Conservation (phyloP, 2,329 filamentous ascomycete species). For the Pseudogymnoascus sp. region DNA sequence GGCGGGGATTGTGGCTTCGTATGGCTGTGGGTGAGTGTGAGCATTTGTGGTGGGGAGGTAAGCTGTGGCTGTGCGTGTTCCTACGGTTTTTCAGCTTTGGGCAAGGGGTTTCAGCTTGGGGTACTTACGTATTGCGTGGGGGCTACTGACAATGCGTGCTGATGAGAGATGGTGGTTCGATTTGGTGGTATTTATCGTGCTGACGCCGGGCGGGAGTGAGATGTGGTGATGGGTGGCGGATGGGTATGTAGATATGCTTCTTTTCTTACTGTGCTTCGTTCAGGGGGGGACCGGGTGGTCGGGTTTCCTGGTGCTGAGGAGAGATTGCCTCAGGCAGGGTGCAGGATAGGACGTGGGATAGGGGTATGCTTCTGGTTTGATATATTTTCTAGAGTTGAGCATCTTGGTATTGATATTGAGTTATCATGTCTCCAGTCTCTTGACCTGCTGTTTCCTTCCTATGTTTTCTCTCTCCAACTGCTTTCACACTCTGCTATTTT, state of each 20-base stretch:
- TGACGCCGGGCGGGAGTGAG: neutral
- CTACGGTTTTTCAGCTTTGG: neutral
- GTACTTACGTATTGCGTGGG: neutral
- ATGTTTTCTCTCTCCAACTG: neutral
- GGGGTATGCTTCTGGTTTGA: neutral
- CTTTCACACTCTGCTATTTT: neutral
- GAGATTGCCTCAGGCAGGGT: neutral
- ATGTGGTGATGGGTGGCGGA: neutral
- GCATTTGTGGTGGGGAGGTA: neutral
- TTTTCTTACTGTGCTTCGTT: neutral
- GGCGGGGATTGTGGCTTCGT: neutral
- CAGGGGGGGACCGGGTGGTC: neutral
- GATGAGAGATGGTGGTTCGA: neutral
- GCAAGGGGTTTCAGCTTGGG: neutral
- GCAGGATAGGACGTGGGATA: neutral
- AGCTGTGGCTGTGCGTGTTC: neutral
- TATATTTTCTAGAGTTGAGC: neutral
- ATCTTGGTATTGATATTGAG: neutral
- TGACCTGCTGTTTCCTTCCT: neutral
- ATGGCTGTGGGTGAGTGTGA: neutral
- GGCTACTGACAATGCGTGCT: neutral
- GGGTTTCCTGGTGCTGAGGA: neutral
- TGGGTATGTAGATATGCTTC: neutral
- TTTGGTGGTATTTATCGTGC: neutral
- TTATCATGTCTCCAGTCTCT: neutral